phyloP scores from a whole-genome alignment of 2,329 filamentous ascomycete genomes.

The Hymenoscyphus fructigenus region DNA sequence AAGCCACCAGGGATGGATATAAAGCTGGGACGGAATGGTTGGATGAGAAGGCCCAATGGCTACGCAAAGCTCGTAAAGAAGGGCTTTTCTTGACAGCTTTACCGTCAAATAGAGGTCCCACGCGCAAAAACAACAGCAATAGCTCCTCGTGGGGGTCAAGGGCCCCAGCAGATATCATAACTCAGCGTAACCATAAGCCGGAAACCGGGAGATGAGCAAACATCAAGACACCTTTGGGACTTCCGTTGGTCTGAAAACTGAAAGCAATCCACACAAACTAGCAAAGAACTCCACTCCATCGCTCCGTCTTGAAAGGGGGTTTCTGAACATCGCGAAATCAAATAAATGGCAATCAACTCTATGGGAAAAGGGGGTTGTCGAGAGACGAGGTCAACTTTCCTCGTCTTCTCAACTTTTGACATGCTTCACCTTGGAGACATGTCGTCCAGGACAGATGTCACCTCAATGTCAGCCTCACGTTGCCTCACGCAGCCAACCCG shows the following conservation, averaged over 20 bases:
- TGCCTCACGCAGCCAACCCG: not conserved
- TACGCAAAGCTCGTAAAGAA: not conserved
- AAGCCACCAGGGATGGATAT: not conserved
- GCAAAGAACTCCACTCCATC: not conserved
- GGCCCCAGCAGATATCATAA: not conserved
- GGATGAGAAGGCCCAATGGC: slow-evolving; percentile 6
- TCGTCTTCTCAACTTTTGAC: not conserved
- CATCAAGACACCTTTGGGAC: not conserved
- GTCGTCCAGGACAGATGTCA: slow-evolving; percentile 1
- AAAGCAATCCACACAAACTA: not conserved
- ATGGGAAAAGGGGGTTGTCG: not conserved
- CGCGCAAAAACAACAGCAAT: not conserved
- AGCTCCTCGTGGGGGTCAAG: not conserved
- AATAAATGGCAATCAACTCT: not conserved
- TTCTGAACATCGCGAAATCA: not conserved
- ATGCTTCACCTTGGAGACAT: slow-evolving; percentile 1
- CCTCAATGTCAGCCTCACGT: not conserved
- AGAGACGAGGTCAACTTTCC: slow-evolving; percentile 1
- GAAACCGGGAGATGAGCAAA: slow-evolving; percentile 2
- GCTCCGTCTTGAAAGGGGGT: not conserved
- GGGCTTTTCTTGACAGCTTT: slow-evolving; percentile 1
- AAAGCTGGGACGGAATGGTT: not conserved
- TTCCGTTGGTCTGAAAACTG: not conserved
- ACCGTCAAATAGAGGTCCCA: not conserved
- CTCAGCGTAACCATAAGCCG: not conserved